Evolutionary conservation across 1,284 basidiomycete genomes (phyloP), one percentile per base, ranked within the genome.

Genomic region (Takashimella koratensis): DNA sequence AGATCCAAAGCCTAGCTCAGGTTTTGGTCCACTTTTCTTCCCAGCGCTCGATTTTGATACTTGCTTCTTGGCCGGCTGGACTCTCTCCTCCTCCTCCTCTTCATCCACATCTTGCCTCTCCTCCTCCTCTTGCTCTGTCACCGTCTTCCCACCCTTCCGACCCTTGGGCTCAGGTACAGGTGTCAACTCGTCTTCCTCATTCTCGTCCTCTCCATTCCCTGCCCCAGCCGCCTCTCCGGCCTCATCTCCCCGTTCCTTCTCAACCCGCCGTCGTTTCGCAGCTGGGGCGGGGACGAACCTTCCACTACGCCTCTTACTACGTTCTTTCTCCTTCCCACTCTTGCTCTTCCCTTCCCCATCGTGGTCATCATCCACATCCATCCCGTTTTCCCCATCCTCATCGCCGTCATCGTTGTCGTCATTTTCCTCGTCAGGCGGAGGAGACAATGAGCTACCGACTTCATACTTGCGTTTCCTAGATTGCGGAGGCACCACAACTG

Each of bases 361-460:
- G n/a, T n/a, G n/a, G n/a, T n/a, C n/a, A n/a, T n/a, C n/a, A n/a
- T 10, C 26, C 5, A 44, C n/a, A 30, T 41, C 30, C 51, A 24
- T 52, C 46, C 47, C 47, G 27, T 48, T 47, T n/a, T n/a, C n/a
- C n/a, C n/a, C n/a, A n/a, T n/a, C n/a, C 11, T 22, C 19, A 12
- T 20, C 40, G 47, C 42, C 47, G 44, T 60, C 53, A 22, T 80
- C 66, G 78, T 81, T 54, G 75, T 76, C 25, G 78, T 73, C 74
- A 23, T 73, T 62, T 44, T 73, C 64, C 56, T 69, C 64, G 24
- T 49, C 41, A 49, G 36, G 21, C 22, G 47, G 36, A 5, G 47
- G 47, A 4, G 39, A 36, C 16, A 36, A 16, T 8, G 30, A 36
- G 16, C 30, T 36, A 36, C 30, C 30, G 8, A 36, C 16, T 36